Evolutionary conservation across 306 rosid genomes (phyloP).

Genomic region (Cajanus cajan): DNA sequence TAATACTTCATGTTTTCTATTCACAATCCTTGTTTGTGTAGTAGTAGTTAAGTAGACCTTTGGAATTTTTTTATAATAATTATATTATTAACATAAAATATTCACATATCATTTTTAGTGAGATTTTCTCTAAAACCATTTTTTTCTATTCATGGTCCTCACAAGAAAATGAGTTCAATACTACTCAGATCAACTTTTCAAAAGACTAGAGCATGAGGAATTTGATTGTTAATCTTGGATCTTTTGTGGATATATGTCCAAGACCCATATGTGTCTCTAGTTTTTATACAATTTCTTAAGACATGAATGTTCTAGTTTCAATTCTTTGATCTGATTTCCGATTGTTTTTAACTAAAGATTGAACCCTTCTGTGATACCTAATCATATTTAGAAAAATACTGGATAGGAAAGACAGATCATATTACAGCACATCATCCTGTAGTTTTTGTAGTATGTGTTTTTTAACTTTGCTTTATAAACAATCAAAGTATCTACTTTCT

Average conservation of each 20-base stretch:
- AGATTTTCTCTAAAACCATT: too few relatives aligned
- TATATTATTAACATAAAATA: too few relatives aligned
- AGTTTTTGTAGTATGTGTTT: background rate
- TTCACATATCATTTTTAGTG: too few relatives aligned
- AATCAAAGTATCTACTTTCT: background rate
- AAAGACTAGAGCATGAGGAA: background rate
- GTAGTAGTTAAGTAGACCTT: background rate
- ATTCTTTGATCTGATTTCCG: background rate
- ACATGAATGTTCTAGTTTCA: background rate
- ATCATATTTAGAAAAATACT: background rate
- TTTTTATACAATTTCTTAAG: conserved; percentile 2
- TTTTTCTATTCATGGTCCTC: too few relatives aligned
- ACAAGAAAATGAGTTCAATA: too few relatives aligned
- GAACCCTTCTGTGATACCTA: background rate
- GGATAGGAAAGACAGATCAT: background rate
- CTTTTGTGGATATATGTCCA: background rate
- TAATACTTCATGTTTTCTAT: background rate
- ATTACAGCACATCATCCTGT: background rate
- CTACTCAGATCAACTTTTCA: too few relatives aligned
- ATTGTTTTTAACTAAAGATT: background rate
- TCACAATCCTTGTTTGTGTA: background rate
- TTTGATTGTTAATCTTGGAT: background rate
- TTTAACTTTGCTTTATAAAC: background rate
- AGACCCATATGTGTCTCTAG: background rate
- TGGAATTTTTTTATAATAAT: too few relatives aligned